These are phyloP conservation scores for Echites panduratus DNA, from an alignment of 257 asterid species.

Conservation along the genomic window DNA sequence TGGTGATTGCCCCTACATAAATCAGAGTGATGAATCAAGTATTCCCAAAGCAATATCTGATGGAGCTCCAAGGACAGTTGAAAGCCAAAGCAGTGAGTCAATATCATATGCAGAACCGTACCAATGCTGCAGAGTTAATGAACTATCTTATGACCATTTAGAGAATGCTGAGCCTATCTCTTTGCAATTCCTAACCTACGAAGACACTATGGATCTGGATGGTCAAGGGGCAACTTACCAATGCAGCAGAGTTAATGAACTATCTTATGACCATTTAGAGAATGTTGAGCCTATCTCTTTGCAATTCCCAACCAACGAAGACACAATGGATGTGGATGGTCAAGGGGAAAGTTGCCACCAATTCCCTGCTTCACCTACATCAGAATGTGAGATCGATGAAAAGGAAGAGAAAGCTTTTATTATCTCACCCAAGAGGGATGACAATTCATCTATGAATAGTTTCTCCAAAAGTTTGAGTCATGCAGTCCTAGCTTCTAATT, in stretches of 20 bases:
- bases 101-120: conserved; percentile 19
- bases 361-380: conserved; percentile 26
- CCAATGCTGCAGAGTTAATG: conserved; percentile 33
- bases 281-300: conserved; percentile 25
- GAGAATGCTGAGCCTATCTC: conserved; percentile 32
- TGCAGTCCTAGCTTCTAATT: conserved; percentile 28
- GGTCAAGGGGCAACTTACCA: no score
- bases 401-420: conserved; percentile 13
- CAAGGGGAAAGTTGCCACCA: conserved; percentile 22
- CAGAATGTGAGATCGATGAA: conserved; percentile 22
- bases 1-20: conserved; percentile 14
- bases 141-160: conserved; percentile 33
- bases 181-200: conserved; percentile 20
- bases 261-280: conserved; percentile 38
- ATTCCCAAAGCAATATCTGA: conserved; percentile 5
- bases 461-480: conserved; percentile 25
- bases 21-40: conserved; percentile 5
- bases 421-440: conserved; percentile 23
- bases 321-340: conserved; percentile 21
- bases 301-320: conserved; percentile 22
- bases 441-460: conserved; percentile 21
- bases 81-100: conserved; percentile 14
- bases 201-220: conserved; percentile 19
- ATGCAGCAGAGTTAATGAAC: conserved; percentile 33
- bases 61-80: conserved; percentile 5